Base-by-base conservation (phyloP, 2,329 filamentous ascomycete species). In the Periconia digitata region DNA sequence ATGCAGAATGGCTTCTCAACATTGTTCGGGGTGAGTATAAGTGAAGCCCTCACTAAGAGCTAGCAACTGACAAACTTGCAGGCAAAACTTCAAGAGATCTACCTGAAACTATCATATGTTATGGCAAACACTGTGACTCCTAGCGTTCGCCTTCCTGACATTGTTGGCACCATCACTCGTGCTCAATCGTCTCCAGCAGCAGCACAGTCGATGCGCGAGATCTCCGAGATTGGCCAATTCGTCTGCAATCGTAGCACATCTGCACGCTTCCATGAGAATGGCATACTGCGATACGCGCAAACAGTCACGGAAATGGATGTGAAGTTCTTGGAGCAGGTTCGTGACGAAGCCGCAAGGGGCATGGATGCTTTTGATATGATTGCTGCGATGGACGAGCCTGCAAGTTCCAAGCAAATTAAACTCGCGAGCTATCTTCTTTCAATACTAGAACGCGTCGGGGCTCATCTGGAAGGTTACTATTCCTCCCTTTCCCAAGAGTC, bases 21-120 rank as follows among this genome's bases (percentile, higher is more conserved):
- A 0, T 64, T 81, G 0, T 81, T 81, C 29, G 78, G 78, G 0
- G 50, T 49, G 29, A 20, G 49, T 46, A 24, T 15, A 10, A 10
- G 23, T 29, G 23, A 34, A 35, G 10, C 23, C n/a, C n/a, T 32
- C 23, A n/a, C 15, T 18, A 18, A 8, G n/a, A 8, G 8, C 7
- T 35, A 10, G 27, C 13, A 24, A 13, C 27, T 36, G 24, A 45
- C 32, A 24, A 17, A 1, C n/a, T 3, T 15, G n/a, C 21, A 42
- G 43, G 67, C 76, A 7, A 80, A 79, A 58, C 62, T 81, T 5
- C 78, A 81, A 47, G 78, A 81, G 47, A 69, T 81, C 0, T 77
- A 80, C 2, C 70, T 82, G 15, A 79, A 79, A 48, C 69, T 81
- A 0, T 79, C 78, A 0, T 82, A 80, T 62, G 69, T 69, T 3